Base-by-base conservation (phyloP, 345 rosid genomes). In the Excoecaria agallocha region DNA sequence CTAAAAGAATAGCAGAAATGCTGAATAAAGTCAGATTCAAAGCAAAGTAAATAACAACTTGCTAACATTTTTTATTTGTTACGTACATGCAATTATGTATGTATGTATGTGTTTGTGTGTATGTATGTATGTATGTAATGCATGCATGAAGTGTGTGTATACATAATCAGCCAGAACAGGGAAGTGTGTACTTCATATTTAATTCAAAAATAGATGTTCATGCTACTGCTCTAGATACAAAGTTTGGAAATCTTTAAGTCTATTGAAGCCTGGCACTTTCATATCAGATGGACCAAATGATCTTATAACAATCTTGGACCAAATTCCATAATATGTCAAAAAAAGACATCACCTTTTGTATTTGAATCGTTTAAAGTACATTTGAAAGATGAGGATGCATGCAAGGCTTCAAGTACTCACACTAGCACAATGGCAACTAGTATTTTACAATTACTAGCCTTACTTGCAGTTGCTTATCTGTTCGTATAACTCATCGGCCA, bases 1-100 rank as follows among this genome's bases (percentile, higher is more conserved):
- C 98, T 93, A 85, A 73, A 83, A 45, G 45, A 65, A 69, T 43
- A 74, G 25, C 17, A 46, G 11, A 19, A 62, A 72, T 43, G 60
- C 58, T 37, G 57, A 72, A 37, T 56, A 7, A 51, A 66, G 38
- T 55, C 54, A 45, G 61, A 39, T 71, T 24, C 6, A 51, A 9
- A n/a, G 20, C 5, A 17, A 51, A 15, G 51, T 16, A 43, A 22
- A 17, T 15, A 56, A 69, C 55, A 57, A 30, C 46, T 0, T n/a
- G 69, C 3, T 39, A 7, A 17, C 8, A 17, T 7, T 25, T 55
- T 5, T 72, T 30, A 2, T 38, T 38, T 54, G 5, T 35, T 35
- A 54, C 3, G 22, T 54, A 54, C n/a, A 30, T 30, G 30, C 30
- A 30, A 0, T 30, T 30, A 30, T 30, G 30, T 30, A 30, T 30